Conservation (phyloP, 2,329 filamentous ascomycete genomes). For the Xylariaceae sp. region DNA sequence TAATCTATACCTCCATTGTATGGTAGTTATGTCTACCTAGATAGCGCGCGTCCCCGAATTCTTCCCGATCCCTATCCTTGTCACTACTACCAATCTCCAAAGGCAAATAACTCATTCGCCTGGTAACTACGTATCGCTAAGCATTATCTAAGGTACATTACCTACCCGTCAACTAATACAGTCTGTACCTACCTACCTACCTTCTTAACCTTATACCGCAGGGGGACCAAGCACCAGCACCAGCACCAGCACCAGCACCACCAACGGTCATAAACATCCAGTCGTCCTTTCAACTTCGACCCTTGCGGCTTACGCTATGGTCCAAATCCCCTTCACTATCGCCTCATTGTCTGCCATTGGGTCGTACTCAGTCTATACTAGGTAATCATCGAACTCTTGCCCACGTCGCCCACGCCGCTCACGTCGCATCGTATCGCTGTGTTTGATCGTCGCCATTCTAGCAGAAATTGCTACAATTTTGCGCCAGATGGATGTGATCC, state of each 20-base stretch:
- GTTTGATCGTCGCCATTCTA: conserved; percentile 6
- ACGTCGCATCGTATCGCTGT: background rate
- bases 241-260: background rate
- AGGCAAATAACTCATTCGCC: background rate
- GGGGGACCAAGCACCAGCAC: too few species aligned
- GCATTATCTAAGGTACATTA: background rate
- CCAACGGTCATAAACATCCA: background rate
- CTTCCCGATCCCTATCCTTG: background rate
- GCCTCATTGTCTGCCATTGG: conserved; percentile 3
- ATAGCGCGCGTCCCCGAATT: background rate
- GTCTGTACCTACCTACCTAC: background rate
- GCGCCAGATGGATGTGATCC: conserved; percentile 31
- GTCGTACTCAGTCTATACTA: background rate
- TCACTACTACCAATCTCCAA: background rate
- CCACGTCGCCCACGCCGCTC: background rate
- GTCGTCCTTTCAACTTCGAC: conserved; percentile 9
- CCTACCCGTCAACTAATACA: too few species aligned
- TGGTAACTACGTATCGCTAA: background rate
- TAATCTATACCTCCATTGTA: too few species aligned
- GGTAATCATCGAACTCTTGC: background rate
- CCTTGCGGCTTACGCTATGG: background rate
- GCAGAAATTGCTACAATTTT: conserved; percentile 9
- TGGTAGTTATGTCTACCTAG: too few species aligned
- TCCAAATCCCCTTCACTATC: conserved; percentile 7
- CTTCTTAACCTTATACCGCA: background rate